Percentiles rank a stretch among this genome's conserved stretches.
Conservation (phyloP, 768 basidiomycete species). For the Termitomyces bulborhizus region DNA sequence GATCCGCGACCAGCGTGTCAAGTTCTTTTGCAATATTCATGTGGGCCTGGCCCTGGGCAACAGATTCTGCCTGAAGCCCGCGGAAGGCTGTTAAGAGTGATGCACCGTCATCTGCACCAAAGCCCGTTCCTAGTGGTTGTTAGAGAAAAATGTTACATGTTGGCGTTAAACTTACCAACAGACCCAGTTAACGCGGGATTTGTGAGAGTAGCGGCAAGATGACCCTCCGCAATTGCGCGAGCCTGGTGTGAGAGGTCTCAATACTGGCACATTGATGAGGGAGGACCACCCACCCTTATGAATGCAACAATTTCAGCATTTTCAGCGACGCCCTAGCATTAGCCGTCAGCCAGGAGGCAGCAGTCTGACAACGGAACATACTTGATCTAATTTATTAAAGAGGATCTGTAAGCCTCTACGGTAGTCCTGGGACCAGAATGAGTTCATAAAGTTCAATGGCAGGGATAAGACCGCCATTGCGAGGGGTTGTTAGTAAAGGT, state of each 20-base stretch:
- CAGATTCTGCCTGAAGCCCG: constrained; percentile 71
- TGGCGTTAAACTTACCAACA: constrained; percentile 30
- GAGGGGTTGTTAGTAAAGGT: constrained; percentile 2
- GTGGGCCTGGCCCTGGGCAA: constrained; percentile 70
- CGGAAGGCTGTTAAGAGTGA: constrained; percentile 75
- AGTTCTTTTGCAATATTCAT: constrained; percentile 69
- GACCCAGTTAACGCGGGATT: constrained; percentile 43
- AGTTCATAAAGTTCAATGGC: constrained; percentile 85
- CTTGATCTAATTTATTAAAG: constrained; percentile 75
- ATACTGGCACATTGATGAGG: background rate
- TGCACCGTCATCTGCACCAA: constrained; percentile 78
- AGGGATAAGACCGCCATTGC: constrained; percentile 84
- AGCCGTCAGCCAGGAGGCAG: background rate
- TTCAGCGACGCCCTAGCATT: constrained; percentile 66
- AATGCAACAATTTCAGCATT: constrained; percentile 81
- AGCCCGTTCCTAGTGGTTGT: constrained; percentile 47
- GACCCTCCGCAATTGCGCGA: constrained; percentile 48
- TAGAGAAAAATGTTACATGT: background rate
- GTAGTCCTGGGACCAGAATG: constrained; percentile 94
- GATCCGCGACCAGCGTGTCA: constrained; percentile 66
- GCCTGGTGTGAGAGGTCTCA: constrained; percentile 38
- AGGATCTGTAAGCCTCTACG: constrained; percentile 75
- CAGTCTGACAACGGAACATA: constrained; percentile 17
- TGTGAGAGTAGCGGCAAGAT: constrained; percentile 54
- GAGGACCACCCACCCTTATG: constrained; percentile 56